These are phyloP conservation scores for Penicillium taxi DNA, from an alignment of 495 filamentous ascomycete species.

Conservation along the genomic window DNA sequence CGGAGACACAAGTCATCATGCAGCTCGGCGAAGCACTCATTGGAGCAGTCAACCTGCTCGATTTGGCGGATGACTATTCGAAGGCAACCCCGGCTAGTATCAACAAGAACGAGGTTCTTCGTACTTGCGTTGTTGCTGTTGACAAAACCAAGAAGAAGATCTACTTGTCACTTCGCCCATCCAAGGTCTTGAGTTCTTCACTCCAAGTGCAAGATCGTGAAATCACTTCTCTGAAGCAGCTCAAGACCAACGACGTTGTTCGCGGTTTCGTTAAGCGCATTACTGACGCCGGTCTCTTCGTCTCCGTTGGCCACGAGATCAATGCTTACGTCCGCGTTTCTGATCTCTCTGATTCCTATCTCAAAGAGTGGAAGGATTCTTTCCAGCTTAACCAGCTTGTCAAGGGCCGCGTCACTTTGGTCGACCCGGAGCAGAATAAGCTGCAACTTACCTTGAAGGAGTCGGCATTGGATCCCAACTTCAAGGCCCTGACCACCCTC, in stretches of 20 bases:
- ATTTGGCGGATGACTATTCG: conserved; percentile 79
- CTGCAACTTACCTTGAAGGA: conserved; percentile 80
- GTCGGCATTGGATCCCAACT: conserved; percentile 73
- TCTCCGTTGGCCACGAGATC: conserved; percentile 69
- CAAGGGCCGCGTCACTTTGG: conserved; percentile 68
- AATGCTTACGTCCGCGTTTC: conserved; percentile 74
- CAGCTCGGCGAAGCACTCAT: conserved; percentile 71
- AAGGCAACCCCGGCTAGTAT: conserved; percentile 59
- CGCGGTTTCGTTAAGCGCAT: conserved; percentile 86
- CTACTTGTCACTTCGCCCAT: conserved; percentile 73
- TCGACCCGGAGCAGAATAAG: conserved; percentile 56
- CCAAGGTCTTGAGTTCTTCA: conserved; percentile 79
- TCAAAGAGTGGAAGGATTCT: conserved; percentile 92
- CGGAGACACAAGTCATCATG: conserved; percentile 73
- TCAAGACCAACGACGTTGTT: conserved; percentile 71
- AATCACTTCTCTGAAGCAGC: conserved; percentile 55
- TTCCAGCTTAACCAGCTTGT: conserved; percentile 84
- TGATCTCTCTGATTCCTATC: conserved; percentile 79
- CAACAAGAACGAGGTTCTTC: conserved; percentile 75
- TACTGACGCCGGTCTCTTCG: conserved; percentile 77
- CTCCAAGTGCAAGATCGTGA: conserved; percentile 76
- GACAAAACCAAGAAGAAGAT: conserved; percentile 79
- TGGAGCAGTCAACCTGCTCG: conserved; percentile 65
- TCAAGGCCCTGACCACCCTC: conserved; percentile 58
- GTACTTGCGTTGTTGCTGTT: conserved; percentile 71